phyloP scores from a whole-genome alignment of 106 monocot genomes.

The Iris macrosiphon region DNA sequence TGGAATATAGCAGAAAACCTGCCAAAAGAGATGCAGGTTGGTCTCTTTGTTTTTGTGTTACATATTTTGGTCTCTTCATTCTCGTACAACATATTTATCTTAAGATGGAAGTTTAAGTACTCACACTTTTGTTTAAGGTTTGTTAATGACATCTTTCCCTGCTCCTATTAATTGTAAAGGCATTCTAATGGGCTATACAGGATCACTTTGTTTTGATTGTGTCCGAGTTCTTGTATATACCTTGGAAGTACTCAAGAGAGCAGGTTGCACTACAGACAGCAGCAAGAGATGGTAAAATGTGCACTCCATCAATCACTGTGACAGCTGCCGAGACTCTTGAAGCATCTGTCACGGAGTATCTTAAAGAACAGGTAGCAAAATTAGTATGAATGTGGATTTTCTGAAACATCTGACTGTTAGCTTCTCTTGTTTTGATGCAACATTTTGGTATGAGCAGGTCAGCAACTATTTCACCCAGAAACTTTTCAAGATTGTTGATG shows the following conservation, averaged over 20 bases:
- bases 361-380: conserved; percentile 64
- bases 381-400: background rate
- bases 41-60: background rate
- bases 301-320: conserved; percentile 74
- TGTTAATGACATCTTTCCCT: background rate
- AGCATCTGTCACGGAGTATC: conserved; percentile 45
- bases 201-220: conserved; percentile 84
- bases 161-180: no score
- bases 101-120: background rate
- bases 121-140: no score
- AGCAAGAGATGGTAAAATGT: conserved; percentile 21
- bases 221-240: conserved; percentile 85
- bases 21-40: conserved; percentile 69
- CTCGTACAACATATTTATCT: background rate
- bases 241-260: conserved; percentile 71
- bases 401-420: background rate
- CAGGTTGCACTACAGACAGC: conserved; percentile 25
- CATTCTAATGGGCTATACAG: conserved; percentile 27
- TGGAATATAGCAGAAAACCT: conserved; percentile 90
- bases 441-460: conserved; percentile 43
- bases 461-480: conserved; percentile 87
- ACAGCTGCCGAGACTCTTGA: conserved; percentile 64
- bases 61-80: background rate
- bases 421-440: background rate
- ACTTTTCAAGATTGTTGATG: conserved; percentile 71